phyloP scores from a whole-genome alignment of 176 grass and related monocot species.

The Pharus latifolius region DNA sequence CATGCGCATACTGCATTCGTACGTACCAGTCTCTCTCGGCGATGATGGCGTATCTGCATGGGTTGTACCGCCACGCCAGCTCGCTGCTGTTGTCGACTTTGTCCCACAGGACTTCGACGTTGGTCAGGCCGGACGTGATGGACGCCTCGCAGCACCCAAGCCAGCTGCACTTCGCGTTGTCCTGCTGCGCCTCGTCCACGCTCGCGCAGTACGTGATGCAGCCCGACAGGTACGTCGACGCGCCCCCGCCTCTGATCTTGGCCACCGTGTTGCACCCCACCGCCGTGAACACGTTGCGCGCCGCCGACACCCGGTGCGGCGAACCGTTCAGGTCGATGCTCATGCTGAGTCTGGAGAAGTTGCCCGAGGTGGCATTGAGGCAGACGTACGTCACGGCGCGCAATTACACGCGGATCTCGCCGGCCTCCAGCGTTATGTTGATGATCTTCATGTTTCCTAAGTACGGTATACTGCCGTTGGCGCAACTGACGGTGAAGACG shows the following conservation, averaged over 20 bases:
- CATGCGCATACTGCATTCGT: background rate
- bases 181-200: background rate
- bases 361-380: background rate
- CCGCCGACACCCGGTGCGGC: background rate
- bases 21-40: background rate
- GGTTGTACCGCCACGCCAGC: background rate
- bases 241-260: rapidly evolving
- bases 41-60: conserved; percentile 3
- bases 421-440: background rate
- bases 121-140: background rate
- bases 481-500: background rate
- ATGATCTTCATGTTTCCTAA: background rate
- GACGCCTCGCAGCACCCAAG: no score
- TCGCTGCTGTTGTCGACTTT: background rate
- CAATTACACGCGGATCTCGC: background rate
- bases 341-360: background rate
- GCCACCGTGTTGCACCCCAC: conserved; percentile 15
- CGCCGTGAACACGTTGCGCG: conserved; percentile 9
- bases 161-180: background rate
- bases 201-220: background rate
- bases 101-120: background rate
- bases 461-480: background rate
- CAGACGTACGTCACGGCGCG: background rate
- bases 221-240: background rate
- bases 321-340: background rate